A percentile compares a stretch with the other conserved stretches of the same genome.
These are phyloP conservation scores for Phoenix dactylifera DNA, from an alignment of 176 grass and related monocot species.

Conservation along the genomic window DNA sequence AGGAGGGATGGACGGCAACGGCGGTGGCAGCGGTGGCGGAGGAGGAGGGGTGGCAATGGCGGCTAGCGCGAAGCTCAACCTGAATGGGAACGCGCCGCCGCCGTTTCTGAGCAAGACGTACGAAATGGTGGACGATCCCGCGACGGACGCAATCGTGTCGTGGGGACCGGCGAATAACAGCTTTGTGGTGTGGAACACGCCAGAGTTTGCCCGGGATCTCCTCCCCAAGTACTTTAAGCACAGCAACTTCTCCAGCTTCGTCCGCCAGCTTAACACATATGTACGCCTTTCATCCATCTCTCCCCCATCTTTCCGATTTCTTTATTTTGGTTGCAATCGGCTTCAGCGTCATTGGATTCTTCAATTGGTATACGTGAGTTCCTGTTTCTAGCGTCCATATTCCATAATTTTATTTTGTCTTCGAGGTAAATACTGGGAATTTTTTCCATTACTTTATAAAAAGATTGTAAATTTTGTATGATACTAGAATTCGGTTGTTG, in stretches of 20 bases:
- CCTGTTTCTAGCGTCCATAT: too few species aligned
- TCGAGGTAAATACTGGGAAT: too few species aligned
- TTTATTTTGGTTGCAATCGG: neutral
- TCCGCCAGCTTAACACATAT: conserved; percentile 88
- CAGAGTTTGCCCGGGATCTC: conserved; percentile 84
- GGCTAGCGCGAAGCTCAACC: neutral
- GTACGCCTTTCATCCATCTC: conserved; percentile 11
- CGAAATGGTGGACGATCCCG: conserved; percentile 86
- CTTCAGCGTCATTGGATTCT: neutral
- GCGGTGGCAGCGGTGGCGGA: neutral
- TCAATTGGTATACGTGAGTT: neutral
- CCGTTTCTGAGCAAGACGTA: conserved; percentile 89
- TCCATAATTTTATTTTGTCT: too few species aligned
- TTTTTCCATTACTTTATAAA: too few species aligned
- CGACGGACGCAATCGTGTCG: conserved; percentile 55
- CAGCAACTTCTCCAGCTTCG: conserved; percentile 90
- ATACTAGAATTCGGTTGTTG: too few species aligned
- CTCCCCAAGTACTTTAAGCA: conserved; percentile 96
- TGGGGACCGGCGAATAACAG: conserved; percentile 77
- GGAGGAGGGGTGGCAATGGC: neutral
- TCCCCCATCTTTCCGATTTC: neutral
- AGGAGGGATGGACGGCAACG: neutral
- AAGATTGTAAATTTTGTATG: too few species aligned
- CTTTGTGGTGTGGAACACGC: conserved; percentile 86
- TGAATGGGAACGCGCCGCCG: conserved; percentile 31